Base-by-base conservation (phyloP, 768 basidiomycete genomes). In the Serendipita sp. region DNA sequence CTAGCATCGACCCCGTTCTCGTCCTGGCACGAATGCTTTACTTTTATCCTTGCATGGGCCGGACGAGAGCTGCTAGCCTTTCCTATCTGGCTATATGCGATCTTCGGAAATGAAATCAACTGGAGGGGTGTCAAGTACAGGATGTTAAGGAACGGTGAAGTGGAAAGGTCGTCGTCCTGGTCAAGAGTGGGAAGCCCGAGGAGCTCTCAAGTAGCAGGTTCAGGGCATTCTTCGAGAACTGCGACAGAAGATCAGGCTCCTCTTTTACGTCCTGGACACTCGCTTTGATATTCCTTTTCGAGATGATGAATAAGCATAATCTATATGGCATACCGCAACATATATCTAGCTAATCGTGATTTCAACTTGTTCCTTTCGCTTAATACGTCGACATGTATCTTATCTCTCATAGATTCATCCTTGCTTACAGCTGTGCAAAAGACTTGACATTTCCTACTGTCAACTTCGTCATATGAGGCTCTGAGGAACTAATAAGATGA, bases 121-220 rank as follows among this genome's bases (percentile, higher is more conserved):
- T 99, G 96, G 96, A 80, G 96, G 71, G 95, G 94, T 0, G 79
- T 76, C 70, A 80, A 73, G 68, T 99, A 97, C 74, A 78, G 79
- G 67, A 81, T 97, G 51, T 73, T 85, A 66, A 75, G 74, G 41
- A 87, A 91, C 69, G 93, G 94, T 53, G 86, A 86, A 72, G 85
- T 84, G 4, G 78, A 80, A 66, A 81, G 86, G 53, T 86, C 87
- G 1, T 82, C 85, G 38, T 87, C 87, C 24, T 7, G 41, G 24
- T 24, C 24, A 24, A 24, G 24, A 24, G 24, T 24, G 41, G 41
- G 13, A 13, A 41, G 41, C 13, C 5, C 13, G 41, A 41, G 41
- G 41, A 13, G 41, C 13, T 13, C 13, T 7, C 41, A 41, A 5
- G 41, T 13, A 41, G 41, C 5, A 41, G 41, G 41, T 41, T 41